Base-by-base conservation (phyloP, 176 grass and related monocot genomes). In the Eleusine coracana region DNA sequence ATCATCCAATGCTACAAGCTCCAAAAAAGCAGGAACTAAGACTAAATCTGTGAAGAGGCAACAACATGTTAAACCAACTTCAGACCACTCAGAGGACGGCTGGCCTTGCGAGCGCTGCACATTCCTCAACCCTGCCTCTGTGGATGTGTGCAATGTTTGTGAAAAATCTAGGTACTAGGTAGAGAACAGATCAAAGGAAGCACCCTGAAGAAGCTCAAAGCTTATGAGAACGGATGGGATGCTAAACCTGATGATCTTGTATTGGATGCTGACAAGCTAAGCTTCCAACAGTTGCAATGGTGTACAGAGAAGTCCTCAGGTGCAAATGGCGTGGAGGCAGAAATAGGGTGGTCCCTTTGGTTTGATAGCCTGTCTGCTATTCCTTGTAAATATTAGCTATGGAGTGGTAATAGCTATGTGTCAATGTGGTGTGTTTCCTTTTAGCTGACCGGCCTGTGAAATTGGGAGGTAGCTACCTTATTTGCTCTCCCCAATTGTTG, bases 91-190 rank as follows among this genome's bases (percentile, higher is more conserved):
- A 28, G 71, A 83, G 18, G 86, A 89, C 12, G 66, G 73, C 10
- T 95, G 90, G 93, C 38, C 85, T 42, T 95, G 93, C 0, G 93
- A 95, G 59, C 84, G 78, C 49, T 95, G 93, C 82, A 95, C 93
- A 41, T 90, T 67, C 29, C 38, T 79, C 39, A 92, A 95, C 73
- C 78, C 66, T 65, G 23, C 81, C 5, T 86, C 87, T 0, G 71
- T 63, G 45, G 82, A 85, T 67, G 63, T 17, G 42, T 95, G 93
- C 50, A 77, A 18, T 0, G 66, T 46, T 9, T 95, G 93, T 5
- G 74, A 73, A 0, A 79, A 69, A 23, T 40, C 17, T 21, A 73
- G 88, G 67, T 70, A 75, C 80, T 90, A 83, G 75, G 60, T 28
- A 59, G 16, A 58, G 29, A 68, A 46, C 12, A 31, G 74, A 36